phyloP scores from a whole-genome alignment of 2,329 filamentous ascomycete genomes.

The Claviceps paspali region DNA sequence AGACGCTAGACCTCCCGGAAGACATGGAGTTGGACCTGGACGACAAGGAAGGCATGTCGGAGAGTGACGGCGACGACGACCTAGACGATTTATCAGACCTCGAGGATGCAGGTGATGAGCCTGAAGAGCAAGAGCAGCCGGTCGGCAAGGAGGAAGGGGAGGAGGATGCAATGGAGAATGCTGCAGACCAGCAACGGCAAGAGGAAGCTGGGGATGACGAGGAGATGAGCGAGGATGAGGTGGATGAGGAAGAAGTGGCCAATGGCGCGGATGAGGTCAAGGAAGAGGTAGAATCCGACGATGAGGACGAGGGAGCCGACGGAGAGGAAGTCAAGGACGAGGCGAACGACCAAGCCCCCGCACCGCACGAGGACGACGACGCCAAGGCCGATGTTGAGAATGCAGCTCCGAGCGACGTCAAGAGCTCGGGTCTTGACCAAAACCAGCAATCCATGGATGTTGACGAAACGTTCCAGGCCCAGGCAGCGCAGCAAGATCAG shows the following conservation, averaged over 20 bases:
- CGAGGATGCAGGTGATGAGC: constrained; percentile 28
- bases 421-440: constrained; percentile 49
- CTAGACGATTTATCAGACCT: constrained; percentile 42
- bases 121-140: constrained; percentile 22
- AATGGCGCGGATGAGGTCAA: constrained; percentile 37
- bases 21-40: constrained; percentile 78
- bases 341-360: constrained; percentile 20
- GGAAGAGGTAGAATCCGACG: constrained; percentile 21
- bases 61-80: constrained; percentile 40
- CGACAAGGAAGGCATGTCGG: constrained; percentile 42
- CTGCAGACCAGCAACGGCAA: constrained; percentile 21
- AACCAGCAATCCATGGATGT: constrained; percentile 48
- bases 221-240: constrained; percentile 23
- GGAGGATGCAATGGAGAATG: constrained; percentile 21
- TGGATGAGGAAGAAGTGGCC: constrained; percentile 31
- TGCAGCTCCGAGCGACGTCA: constrained; percentile 45
- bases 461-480: constrained; percentile 43
- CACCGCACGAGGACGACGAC: constrained; percentile 29
- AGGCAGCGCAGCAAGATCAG: constrained; percentile 48
- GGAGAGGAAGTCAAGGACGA: constrained; percentile 15
- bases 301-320: constrained; percentile 3
- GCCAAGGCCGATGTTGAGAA: constrained; percentile 43
- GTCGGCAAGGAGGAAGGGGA: constrained; percentile 15
- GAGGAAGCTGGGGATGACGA: constrained; percentile 32
- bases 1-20: constrained; percentile 71